Evolutionary conservation across 2,329 filamentous ascomycete genomes (phyloP).

Genomic region (Botrytis galanthina): DNA sequence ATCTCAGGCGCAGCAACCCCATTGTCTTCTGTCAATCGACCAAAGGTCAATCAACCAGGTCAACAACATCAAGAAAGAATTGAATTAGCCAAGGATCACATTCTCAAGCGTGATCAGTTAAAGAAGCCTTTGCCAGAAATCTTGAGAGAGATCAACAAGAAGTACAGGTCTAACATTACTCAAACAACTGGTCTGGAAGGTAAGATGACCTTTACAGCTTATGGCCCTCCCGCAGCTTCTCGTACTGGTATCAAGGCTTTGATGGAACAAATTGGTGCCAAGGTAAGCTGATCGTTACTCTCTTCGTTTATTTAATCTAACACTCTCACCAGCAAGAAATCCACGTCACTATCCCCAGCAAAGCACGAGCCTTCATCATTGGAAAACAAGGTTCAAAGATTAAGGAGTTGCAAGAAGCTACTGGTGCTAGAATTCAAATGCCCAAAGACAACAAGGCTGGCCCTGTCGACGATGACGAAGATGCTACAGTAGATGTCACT

Average conservation of each 20-base stretch:
- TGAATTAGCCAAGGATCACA: conserved; percentile 60
- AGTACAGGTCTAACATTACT: conserved; percentile 81
- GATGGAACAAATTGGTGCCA: conserved; percentile 81
- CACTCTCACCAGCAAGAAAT: conserved; percentile 54
- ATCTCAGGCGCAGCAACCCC: conserved; percentile 53
- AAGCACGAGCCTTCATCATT: conserved; percentile 85
- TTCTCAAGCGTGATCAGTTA: conserved; percentile 73
- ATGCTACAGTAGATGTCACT: conserved; percentile 77
- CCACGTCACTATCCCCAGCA: conserved; percentile 77
- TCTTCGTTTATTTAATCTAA: conserved; percentile 25
- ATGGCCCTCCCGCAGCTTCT: conserved; percentile 68
- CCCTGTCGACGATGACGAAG: conserved; percentile 66
- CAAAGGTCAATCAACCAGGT: conserved; percentile 69
- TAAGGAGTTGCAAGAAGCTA: conserved; percentile 83
- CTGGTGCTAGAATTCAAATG: conserved; percentile 85
- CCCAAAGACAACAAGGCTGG: conserved; percentile 71
- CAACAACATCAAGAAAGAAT: conserved; percentile 19
- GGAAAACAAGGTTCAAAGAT: conserved; percentile 88
- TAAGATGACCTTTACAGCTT: conserved; percentile 77
- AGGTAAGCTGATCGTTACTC: conserved; percentile 52
- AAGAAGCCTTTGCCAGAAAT: conserved; percentile 84
- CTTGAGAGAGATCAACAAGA: conserved; percentile 87
- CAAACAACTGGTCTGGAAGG: conserved; percentile 72
- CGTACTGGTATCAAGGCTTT: conserved; percentile 81
- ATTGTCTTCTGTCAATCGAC: conserved; percentile 34